A percentile compares a stretch with the other conserved stretches of the same genome.
These are phyloP conservation scores for Candida andamanensis DNA, from an alignment of 805 yeast species.

Conservation along the genomic window DNA sequence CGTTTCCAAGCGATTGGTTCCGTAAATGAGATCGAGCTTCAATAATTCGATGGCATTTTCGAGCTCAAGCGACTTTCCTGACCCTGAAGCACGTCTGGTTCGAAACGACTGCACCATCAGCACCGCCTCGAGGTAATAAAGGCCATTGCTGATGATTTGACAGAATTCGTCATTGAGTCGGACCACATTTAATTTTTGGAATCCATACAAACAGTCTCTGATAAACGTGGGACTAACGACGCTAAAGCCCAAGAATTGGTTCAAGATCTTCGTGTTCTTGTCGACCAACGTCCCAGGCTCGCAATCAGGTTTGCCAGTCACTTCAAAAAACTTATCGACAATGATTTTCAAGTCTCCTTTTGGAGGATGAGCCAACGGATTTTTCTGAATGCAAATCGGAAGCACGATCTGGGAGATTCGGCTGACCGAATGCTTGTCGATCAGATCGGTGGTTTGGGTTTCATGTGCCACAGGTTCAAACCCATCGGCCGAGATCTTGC, in stretches of 20 bases:
- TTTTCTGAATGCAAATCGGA: slow-evolving; percentile 49
- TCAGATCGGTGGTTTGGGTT: slow-evolving; percentile 22
- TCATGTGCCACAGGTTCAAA: slow-evolving; percentile 66
- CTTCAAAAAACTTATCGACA: slow-evolving; percentile 66
- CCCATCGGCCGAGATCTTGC: slow-evolving; percentile 52
- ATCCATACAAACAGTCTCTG: slow-evolving; percentile 50
- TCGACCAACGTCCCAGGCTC: slow-evolving; percentile 38
- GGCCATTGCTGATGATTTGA: slow-evolving; percentile 44
- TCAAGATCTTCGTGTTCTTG: slow-evolving; percentile 29
- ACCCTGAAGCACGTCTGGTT: slow-evolving; percentile 68
- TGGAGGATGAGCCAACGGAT: slow-evolving; percentile 55
- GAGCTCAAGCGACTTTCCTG: slow-evolving; percentile 76
- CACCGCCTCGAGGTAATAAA: slow-evolving; percentile 67
- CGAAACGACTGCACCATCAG: slow-evolving; percentile 64
- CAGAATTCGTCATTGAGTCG: slow-evolving; percentile 15
- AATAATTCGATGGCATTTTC: slow-evolving; percentile 67
- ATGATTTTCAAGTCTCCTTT: slow-evolving; percentile 69
- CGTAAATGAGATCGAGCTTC: slow-evolving; percentile 60
- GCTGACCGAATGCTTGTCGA: slow-evolving; percentile 25
- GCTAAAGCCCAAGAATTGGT: slow-evolving; percentile 42
- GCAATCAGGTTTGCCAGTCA: slow-evolving; percentile 60
- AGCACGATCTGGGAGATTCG: slow-evolving; percentile 47
- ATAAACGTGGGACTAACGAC: slow-evolving; percentile 42
- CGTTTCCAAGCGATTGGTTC: slow-evolving; percentile 67
- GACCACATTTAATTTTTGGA: slow-evolving; percentile 24